A percentile compares a stretch with the other conserved stretches of the same genome.
phyloP scores from a whole-genome alignment of 2,329 filamentous ascomycete species.

The Fusarium sp. region DNA sequence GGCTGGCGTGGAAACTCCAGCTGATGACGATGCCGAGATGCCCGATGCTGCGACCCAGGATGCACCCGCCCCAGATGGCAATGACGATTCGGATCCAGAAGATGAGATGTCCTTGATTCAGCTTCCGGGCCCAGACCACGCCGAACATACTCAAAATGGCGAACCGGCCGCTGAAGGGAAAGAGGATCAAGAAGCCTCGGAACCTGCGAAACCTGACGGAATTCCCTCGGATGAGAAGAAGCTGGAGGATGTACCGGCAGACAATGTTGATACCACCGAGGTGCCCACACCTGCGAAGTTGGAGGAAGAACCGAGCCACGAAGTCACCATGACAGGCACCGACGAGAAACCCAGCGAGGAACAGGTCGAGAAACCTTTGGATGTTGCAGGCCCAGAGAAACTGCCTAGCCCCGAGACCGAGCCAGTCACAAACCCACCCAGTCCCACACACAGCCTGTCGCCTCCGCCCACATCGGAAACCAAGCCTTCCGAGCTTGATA shows the following conservation, averaged over 20 bases:
- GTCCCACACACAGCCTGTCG: conserved; percentile 59
- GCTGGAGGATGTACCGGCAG: neutral
- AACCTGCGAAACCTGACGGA: neutral
- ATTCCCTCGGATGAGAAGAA: neutral
- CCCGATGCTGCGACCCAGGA: conserved; percentile 18
- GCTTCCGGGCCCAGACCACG: conserved; percentile 41
- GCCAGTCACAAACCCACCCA: conserved; percentile 55
- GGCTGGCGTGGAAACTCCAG: conserved; percentile 34
- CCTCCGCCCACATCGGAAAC: conserved; percentile 61
- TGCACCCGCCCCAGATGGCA: conserved; percentile 2
- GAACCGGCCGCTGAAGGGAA: neutral
- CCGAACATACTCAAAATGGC: conserved; percentile 25
- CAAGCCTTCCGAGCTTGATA: conserved; percentile 63
- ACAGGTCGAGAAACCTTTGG: neutral
- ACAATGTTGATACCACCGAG: neutral
- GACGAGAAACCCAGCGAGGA: conserved; percentile 34
- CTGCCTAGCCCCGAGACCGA: conserved; percentile 57
- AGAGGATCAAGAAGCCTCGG: neutral
- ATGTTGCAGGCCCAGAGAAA: conserved; percentile 46
- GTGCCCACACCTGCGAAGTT: neutral
- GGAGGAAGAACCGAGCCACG: conserved; percentile 16
- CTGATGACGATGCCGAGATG: conserved; percentile 41
- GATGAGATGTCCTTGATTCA: conserved; percentile 51
- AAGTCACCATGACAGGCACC: conserved; percentile 49
- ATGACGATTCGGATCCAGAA: conserved; percentile 47